Conservation (phyloP, 1,139 yeast genomes). For the Meyerozyma elateridarum region DNA sequence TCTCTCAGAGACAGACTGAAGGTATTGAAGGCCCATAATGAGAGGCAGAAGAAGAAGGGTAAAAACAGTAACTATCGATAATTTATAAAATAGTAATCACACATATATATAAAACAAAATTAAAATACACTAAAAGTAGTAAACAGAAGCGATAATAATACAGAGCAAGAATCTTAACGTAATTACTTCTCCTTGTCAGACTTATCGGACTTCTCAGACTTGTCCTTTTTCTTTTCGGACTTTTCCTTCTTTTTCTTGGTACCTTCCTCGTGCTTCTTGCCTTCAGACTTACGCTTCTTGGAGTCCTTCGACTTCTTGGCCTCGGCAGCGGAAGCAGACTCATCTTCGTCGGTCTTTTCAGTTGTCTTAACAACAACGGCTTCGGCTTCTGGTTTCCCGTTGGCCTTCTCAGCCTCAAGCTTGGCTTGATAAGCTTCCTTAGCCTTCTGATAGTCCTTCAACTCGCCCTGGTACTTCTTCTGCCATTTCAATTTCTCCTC, state of each 20-base stretch:
- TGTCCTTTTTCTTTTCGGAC: conserved; percentile 25
- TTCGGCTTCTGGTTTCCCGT: too few species aligned
- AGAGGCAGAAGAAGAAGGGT: conserved; percentile 89
- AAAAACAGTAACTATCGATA: too few species aligned
- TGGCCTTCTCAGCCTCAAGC: conserved; percentile 17
- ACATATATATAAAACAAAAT: conserved; percentile 2
- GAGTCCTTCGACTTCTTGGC: conserved; percentile 11
- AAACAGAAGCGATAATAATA: neutral
- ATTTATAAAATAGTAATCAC: conserved; percentile 29
- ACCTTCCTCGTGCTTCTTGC: conserved; percentile 16
- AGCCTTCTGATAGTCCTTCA: conserved; percentile 57
- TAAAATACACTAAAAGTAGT: conserved; percentile 1
- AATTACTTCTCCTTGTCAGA: conserved; percentile 11
- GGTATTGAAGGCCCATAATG: conserved; percentile 77
- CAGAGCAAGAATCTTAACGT: neutral
- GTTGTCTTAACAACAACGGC: conserved; percentile 12
- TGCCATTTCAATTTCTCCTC: conserved; percentile 75
- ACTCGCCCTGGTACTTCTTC: conserved; percentile 62
- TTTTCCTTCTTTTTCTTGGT: conserved; percentile 18
- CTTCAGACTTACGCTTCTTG: conserved; percentile 5
- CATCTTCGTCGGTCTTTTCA: conserved; percentile 12
- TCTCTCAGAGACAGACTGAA: conserved; percentile 89
- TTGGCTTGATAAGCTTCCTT: conserved; percentile 61
- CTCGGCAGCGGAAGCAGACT: conserved; percentile 10
- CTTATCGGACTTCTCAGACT: conserved; percentile 16